Evolutionary conservation across 2,329 filamentous ascomycete species (phyloP).

Genomic region (Aspergillus uvarum): DNA sequence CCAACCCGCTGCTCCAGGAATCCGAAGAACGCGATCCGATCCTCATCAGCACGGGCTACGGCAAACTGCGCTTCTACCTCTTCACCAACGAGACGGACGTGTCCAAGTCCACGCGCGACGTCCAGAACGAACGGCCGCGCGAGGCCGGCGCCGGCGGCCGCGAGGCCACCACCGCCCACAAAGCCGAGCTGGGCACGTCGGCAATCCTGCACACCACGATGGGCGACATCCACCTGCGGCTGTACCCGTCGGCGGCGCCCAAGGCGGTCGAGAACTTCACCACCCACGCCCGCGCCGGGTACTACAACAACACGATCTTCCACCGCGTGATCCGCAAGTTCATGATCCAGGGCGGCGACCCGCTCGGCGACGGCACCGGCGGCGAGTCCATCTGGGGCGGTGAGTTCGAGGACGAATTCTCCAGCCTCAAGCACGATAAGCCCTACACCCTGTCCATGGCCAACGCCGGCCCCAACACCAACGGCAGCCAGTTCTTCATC

Average conservation of each 20-base stretch:
- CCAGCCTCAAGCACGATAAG: conserved; percentile 86
- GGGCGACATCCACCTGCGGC: conserved; percentile 88
- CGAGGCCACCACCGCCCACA: conserved; percentile 50
- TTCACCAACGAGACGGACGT: conserved; percentile 89
- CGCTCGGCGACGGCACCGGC: conserved; percentile 82
- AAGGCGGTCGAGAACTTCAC: conserved; percentile 98
- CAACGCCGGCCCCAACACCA: conserved; percentile 92
- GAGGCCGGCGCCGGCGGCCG: conserved; percentile 53
- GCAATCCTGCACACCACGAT: conserved; percentile 89
- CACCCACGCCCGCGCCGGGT: conserved; percentile 81
- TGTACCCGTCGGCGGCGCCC: conserved; percentile 90
- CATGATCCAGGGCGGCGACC: conserved; percentile 90
- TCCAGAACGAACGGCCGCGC: conserved; percentile 91
- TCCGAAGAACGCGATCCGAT: conserved; percentile 89
- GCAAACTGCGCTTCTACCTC: conserved; percentile 94
- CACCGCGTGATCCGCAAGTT: conserved; percentile 97
- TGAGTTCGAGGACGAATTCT: conserved; percentile 92
- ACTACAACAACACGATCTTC: conserved; percentile 98
- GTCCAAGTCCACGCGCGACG: conserved; percentile 79
- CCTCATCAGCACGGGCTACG: conserved; percentile 76
- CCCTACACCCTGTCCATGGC: conserved; percentile 97
- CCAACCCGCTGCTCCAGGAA: conserved; percentile 88
- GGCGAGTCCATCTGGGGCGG: conserved; percentile 91
- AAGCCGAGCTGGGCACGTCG: conserved; percentile 71
- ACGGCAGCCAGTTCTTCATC: conserved; percentile 97